Base-by-base conservation (phyloP, 2,329 filamentous ascomycete genomes). In the Aspergillus luchuensis region DNA sequence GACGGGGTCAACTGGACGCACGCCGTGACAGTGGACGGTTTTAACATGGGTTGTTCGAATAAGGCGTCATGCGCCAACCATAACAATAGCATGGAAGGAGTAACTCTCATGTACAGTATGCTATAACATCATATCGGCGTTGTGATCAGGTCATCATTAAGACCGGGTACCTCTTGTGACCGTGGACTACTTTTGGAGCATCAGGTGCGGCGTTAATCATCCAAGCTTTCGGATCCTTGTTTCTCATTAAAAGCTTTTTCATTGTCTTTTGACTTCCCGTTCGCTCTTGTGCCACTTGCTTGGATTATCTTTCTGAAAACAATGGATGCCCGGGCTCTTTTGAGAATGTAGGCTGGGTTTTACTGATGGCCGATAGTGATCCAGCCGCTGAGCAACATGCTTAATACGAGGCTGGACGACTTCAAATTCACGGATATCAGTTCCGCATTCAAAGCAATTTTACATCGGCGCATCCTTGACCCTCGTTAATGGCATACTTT, bases 21-120 rank as follows among this genome's bases (percentile, higher is more conserved):
- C 72, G 71, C 30, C 71, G 71, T 45, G 71, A 75, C 57, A 71
- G 65, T 17, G 71, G 71, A n/a, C 66, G 66, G 38, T 75, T 71
- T 39, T 74, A 66, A 43, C 55, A 45, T 25, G 17, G 57, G 15
- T 43, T 4, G 25, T 48, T 21, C 19, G 28, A 38, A 51, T 13
- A 41, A 60, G 52, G 25, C 58, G 63, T 61, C 43, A 25, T 55
- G 21, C 25, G n/a, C 23, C 52, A 41, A 38, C 25, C 8, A 30
- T 49, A 21, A 25, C 17, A n/a, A 13, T 39, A 23, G 19, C 33
- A 36, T 36, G 19, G 7, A 59, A 13, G 56, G 49, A 57, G 61
- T 51, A 52, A 28, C 41, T 52, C 36, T 52, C 45, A 62, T 62
- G 45, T 48, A 48, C 23, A 56, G 51, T 33, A 15, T 21, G 50